Evolutionary conservation across 345 rosid species (phyloP), one percentile per base, ranked within the genome.

Genomic region (Hypericum perforatum): DNA sequence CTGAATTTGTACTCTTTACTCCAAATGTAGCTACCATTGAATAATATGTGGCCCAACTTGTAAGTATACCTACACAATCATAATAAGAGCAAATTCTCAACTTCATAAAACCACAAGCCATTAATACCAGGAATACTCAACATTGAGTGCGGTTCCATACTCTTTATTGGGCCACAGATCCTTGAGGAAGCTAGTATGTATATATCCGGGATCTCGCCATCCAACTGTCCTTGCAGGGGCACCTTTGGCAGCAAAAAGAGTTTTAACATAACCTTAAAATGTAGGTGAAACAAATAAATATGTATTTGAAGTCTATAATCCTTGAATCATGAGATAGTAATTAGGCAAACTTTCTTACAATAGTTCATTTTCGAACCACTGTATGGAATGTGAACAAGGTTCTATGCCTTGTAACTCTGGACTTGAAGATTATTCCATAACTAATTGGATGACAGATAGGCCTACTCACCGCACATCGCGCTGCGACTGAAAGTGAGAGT

Each of bases 121-220:
- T 7, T 12, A 46, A 9, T 4, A 32, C 50, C 8, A 32, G 14
- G 22, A 13, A 46, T 45, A 29, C 15, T 11, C n/a, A 16, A 7
- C 48, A 11, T 45, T n/a, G 15, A 45, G 3, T 45, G 13, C 10
- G 8, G 36, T 7, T 48, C 69, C 78, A 43, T 73, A 84, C 91
- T 56, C 53, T 61, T 57, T 39, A 16, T 76, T 75, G 36, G 94
- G 88, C 86, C 85, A 84, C 43, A 84, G 48, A 41, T 75, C 94
- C 74, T 77, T 74, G 65, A 84, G 75, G 42, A 81, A 79, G 58
- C 85, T 65, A 45, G 94, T 79, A 62, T 84, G 94, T 61, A 77
- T 79, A 58, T 49, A 79, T 63, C 94, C 94, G 32, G 94, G 88
- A 77, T 84, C 88, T 53, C 94, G 81, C 88, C 94, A 84, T 52